A percentile compares a stretch with the other conserved stretches of the same genome.
Conservation (phyloP, 1,139 yeast genomes). For the Komagataea norvegica region DNA sequence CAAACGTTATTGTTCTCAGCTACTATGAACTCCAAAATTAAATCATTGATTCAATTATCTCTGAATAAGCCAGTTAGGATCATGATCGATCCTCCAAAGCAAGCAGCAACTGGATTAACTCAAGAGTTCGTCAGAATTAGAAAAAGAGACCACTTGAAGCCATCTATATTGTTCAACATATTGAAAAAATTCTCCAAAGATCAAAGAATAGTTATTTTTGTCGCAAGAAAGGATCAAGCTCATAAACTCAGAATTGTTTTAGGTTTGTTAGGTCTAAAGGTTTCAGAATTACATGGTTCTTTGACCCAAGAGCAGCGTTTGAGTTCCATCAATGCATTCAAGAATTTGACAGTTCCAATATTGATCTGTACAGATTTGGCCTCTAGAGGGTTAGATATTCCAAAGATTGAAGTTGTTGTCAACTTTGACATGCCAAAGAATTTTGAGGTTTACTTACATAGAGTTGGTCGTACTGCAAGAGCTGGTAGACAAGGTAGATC, state of each 20-base stretch:
- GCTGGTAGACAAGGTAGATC: constrained; percentile 96
- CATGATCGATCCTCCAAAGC: constrained; percentile 95
- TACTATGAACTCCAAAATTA: constrained; percentile 92
- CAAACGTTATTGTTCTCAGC: constrained; percentile 95
- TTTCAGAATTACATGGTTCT: constrained; percentile 92
- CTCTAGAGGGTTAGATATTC: constrained; percentile 98
- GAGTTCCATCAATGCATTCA: constrained; percentile 75
- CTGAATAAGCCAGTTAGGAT: constrained; percentile 86
- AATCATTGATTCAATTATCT: constrained; percentile 80
- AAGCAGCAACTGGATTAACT: constrained; percentile 78
- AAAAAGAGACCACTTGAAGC: constrained; percentile 78
- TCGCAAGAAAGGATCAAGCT: constrained; percentile 85
- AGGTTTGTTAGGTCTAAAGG: constrained; percentile 81
- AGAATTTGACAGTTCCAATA: constrained; percentile 76
- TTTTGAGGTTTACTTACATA: constrained; percentile 85
- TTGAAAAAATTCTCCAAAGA: constrained; percentile 60
- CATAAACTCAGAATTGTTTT: constrained; percentile 80
- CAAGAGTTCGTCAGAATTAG: constrained; percentile 95
- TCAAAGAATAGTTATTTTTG: constrained; percentile 81
- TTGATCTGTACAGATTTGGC: constrained; percentile 96
- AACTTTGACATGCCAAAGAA: constrained; percentile 95
- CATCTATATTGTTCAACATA: constrained; percentile 72
- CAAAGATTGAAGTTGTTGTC: constrained; percentile 89
- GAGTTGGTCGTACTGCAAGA: constrained; percentile 99
- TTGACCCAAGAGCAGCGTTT: constrained; percentile 94